Conservation (phyloP, 495 filamentous ascomycete species). For the Entonaema liquescens region DNA sequence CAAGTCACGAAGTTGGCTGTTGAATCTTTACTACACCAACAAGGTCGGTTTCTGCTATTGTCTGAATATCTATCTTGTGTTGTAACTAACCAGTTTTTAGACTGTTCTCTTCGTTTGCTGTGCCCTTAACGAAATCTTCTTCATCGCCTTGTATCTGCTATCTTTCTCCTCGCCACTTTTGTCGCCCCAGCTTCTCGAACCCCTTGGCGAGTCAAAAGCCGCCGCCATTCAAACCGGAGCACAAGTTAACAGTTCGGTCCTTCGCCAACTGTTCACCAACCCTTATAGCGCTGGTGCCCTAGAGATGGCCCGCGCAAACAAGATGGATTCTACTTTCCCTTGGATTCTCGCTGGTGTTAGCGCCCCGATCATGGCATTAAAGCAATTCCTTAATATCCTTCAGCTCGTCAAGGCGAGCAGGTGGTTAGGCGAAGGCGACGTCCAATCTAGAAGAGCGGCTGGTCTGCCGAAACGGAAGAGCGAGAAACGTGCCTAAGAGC, state of each 20-base stretch:
- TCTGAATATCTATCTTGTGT: background rate
- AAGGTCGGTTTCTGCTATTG: constrained; percentile 66
- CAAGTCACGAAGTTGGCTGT: constrained; percentile 74
- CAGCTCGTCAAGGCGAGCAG: constrained; percentile 93
- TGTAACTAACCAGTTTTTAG: constrained; percentile 57
- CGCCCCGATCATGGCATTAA: constrained; percentile 84
- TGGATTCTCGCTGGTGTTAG: constrained; percentile 88
- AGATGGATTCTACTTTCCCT: constrained; percentile 77
- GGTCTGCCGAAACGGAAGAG: constrained; percentile 59
- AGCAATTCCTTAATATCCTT: constrained; percentile 93
- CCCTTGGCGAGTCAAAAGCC: constrained; percentile 56
- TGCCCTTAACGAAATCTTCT: constrained; percentile 91
- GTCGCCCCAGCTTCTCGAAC: constrained; percentile 78
- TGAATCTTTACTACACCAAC: constrained; percentile 97
- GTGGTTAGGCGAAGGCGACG: constrained; percentile 91
- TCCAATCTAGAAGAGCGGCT: constrained; percentile 60
- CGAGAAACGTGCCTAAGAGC: constrained; percentile 25
- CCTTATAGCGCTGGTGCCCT: constrained; percentile 92
- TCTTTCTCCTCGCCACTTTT: constrained; percentile 91
- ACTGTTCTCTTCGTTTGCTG: constrained; percentile 92
- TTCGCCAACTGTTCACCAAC: constrained; percentile 74
- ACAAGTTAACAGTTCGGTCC: constrained; percentile 69
- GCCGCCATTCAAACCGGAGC: constrained; percentile 68
- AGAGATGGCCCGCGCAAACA: constrained; percentile 90
- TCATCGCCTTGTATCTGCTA: constrained; percentile 96